Evolutionary conservation across 2,329 filamentous ascomycete genomes (phyloP), one percentile per base, ranked within the genome.

Genomic region (Stagonosporopsis chrysanthemi): DNA sequence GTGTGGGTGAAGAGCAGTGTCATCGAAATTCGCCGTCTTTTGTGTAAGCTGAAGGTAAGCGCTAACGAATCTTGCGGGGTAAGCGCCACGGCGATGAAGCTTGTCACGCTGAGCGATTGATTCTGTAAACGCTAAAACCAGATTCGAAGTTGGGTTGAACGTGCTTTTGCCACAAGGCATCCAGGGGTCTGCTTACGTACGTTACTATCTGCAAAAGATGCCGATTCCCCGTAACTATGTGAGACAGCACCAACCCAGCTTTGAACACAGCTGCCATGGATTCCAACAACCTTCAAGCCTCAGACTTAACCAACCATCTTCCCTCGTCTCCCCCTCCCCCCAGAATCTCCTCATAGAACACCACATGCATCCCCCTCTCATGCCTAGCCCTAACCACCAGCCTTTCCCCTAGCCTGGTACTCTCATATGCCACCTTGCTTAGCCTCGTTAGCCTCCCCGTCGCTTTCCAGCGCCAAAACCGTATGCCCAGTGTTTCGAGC

Each of bases 381-480:
- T 33, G 31, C 31, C 31, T 15, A 15, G 31, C 31, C 15, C 31
- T 33, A 7, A 33, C 14, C 31, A n/a, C 14, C 1, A 33, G 31
- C 14, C 12, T 33, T 3, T 7, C 31, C 6, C 14, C 12, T 2
- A 33, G 14, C 14, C 15, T 33, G 4, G 31, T 33, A 8, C 31
- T 33, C 5, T 56, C 47, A 17, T 51, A 56, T 1, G 47, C 17
- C 4, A 51, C 6, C 6, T 51, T 41, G 24, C 46, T 29, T 1
- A 56, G 26, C 6, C 17, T n/a, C 11, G 41, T 46, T 3, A 17
- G 11, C 12, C 47, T 41, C 6, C 42, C 53, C 6, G 12, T 46
- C 8, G 12, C 39, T 15, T 59, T 53, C 60, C 55, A 61, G 23
- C 58, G 56, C 62, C 62, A 65, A 11, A 60, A 56, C 1, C 29